Evolutionary conservation across 345 rosid species (phyloP).

Genomic region (Cardamine chenopodiifolia): DNA sequence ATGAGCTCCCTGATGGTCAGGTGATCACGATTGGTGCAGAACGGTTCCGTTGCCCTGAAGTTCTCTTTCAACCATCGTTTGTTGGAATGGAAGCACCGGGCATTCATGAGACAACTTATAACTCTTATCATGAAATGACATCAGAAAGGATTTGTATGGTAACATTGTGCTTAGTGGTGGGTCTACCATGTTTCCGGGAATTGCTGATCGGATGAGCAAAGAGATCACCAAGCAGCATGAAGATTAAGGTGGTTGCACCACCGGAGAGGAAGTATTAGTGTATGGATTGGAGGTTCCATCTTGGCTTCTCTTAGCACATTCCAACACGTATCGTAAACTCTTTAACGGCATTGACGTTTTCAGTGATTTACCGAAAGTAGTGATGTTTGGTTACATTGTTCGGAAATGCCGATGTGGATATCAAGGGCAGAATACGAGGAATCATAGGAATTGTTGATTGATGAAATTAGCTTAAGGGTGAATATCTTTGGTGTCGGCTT

Average conservation of each 20-base stretch:
- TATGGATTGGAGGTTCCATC: constrained; percentile 87
- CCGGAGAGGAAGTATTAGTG: constrained; percentile 86
- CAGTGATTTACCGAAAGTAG: neutral
- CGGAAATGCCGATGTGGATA: constrained; percentile 67
- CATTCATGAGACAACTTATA: constrained; percentile 81
- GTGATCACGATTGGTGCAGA: constrained; percentile 84
- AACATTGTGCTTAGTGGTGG: constrained; percentile 88
- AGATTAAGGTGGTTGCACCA: constrained; percentile 91
- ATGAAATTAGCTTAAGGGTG: constrained; percentile 4
- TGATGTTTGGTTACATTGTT: neutral
- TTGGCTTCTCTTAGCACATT: constrained; percentile 89
- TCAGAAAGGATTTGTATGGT: constrained; percentile 76
- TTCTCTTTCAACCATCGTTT: constrained; percentile 84
- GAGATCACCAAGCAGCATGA: constrained; percentile 90
- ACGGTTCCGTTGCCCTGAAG: constrained; percentile 87
- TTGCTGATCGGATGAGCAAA: constrained; percentile 86
- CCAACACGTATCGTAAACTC: constrained; percentile 61
- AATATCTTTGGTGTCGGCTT: constrained; percentile 8
- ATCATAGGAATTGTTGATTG: constrained; percentile 42
- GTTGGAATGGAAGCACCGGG: constrained; percentile 91
- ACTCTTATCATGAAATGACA: constrained; percentile 93
- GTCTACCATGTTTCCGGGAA: constrained; percentile 78
- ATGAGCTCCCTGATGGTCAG: constrained; percentile 82
- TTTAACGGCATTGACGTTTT: neutral
- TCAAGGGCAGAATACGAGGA: constrained; percentile 85